Base-by-base conservation (phyloP, 192 early-diverging fungal species). In the Backusella tuberculispora region DNA sequence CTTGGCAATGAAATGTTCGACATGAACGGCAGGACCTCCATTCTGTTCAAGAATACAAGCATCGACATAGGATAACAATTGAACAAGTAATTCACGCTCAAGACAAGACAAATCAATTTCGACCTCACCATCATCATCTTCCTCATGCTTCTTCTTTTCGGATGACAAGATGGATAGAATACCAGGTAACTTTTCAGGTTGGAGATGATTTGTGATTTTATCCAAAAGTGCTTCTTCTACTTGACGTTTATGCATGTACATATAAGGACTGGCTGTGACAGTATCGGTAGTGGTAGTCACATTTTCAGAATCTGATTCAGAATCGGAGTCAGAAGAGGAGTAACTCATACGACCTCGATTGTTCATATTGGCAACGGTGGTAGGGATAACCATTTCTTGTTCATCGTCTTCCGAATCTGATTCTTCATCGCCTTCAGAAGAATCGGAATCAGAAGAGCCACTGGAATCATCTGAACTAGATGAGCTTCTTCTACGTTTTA, bases 71-170 rank as follows among this genome's bases (percentile, higher is more conserved):
- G 72, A 73, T 66, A 80, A 40, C 24, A 80, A 37, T 68, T 75
- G 70, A 29, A 73, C 75, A 14, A 80, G 15, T 14, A 73, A 75
- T n/a, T 80, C 75, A 47, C 75, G 79, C 19, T 46, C 75, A 8
- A 80, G 72, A 73, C 79, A 73, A 17, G 79, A 76, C 7, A 80
- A 56, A 69, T 80, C 79, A 34, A 80, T 74, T 53, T 80, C 79
- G 3, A 80, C 79, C 48, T 80, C 79, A 26, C 29, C 29, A 34
- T 60, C 53, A 53, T 73, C 74, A 13, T 76, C 71, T 34, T 80
- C 71, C 4, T 66, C 15, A 10, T 74, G 65, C 15, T 64, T 9
- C 63, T 42, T 17, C n/a, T 73, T 67, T 21, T 78, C 67, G 19
- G 77, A 70, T 21, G 67, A 71, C 29, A 80, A 34, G 48, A 80